Conservation (phyloP, 148 eudicot genomes). For the Camellia lanceoleosa region DNA sequence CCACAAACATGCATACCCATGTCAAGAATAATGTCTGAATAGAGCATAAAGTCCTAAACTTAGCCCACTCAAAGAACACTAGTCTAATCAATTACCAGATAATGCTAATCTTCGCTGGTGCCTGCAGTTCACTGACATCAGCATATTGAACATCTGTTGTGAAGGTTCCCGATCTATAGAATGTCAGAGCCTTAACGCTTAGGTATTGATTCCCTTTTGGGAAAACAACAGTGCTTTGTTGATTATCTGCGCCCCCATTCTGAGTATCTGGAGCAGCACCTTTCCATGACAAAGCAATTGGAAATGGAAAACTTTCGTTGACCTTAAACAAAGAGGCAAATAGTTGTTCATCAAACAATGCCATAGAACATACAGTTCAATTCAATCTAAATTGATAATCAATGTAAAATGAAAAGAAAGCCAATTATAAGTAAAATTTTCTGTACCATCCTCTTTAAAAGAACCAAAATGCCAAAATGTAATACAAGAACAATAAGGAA, state of each 20-base stretch:
- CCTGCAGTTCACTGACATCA: conserved; percentile 75
- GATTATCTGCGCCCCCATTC: conserved; percentile 57
- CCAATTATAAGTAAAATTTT: neutral
- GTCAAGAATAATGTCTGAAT: neutral
- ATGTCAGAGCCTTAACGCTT: conserved; percentile 76
- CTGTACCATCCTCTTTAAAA: neutral
- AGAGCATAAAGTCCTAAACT: neutral
- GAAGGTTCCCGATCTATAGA: conserved; percentile 70
- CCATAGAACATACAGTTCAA: neutral
- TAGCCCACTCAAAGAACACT: neutral
- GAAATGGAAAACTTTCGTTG: conserved; percentile 74
- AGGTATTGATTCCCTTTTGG: conserved; percentile 85
- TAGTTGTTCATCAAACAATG: neutral
- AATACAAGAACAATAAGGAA: neutral
- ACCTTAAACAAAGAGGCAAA: conserved; percentile 42
- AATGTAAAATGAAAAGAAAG: neutral
- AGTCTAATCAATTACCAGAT: conserved; percentile 50
- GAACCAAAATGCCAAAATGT: neutral
- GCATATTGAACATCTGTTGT: conserved; percentile 70
- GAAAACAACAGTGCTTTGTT: conserved; percentile 64
- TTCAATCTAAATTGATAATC: neutral
- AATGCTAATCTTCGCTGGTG: conserved; percentile 79
- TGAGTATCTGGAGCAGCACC: conserved; percentile 49
- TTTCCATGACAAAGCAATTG: conserved; percentile 88
- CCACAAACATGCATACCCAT: conserved; percentile 8